Base-by-base conservation (phyloP, 345 rosid species). In the Clarkia xantiana region DNA sequence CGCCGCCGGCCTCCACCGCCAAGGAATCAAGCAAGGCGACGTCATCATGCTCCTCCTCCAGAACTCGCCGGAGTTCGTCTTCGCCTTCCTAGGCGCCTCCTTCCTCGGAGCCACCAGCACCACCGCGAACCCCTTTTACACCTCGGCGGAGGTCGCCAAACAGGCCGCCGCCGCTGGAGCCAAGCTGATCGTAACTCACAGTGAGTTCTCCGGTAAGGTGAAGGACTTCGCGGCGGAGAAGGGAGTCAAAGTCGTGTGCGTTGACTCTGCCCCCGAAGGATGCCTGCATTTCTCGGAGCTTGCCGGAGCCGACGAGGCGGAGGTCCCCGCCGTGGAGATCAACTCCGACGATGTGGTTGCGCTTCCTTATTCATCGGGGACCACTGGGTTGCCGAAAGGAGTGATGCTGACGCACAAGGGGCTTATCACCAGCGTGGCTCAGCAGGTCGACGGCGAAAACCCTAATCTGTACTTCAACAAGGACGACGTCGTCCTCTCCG, bases 361-460 rank as follows among this genome's bases (percentile, higher is more conserved):
- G 6, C 76, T 91, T 0, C 98, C 93, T 1, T 91, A 81, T 53
- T 91, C 98, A 3, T 91, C 98, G 1, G 98, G 98, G 0, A 91
- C 98, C 1, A 91, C 96, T 1, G 98, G 96, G 7, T 40, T 91
- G 5, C 98, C 98, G 0, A 91, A 91, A 60, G 98, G 98, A 2
- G 98, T 91, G 48, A 84, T 91, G 96, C 51, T 91, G 22, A 91
- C 87, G 0, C 98, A 91, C 70, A 76, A 72, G 53, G 80, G 94
- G 0, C 69, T 81, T 0, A 68, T 91, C 40, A 86, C 96, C 0
- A 84, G 89, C 57, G 83, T 86, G 18, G 94, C 89, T 0, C 98
- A 91, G 54, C 98, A 81, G 44, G 93, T 86, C 4, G 94, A 86
- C 54, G 98, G 98, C 8, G 98, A 91, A 36, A 91, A 91, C 44